Base-by-base conservation (phyloP, 1,284 basidiomycete species). In the Trichosporon faecale region DNA sequence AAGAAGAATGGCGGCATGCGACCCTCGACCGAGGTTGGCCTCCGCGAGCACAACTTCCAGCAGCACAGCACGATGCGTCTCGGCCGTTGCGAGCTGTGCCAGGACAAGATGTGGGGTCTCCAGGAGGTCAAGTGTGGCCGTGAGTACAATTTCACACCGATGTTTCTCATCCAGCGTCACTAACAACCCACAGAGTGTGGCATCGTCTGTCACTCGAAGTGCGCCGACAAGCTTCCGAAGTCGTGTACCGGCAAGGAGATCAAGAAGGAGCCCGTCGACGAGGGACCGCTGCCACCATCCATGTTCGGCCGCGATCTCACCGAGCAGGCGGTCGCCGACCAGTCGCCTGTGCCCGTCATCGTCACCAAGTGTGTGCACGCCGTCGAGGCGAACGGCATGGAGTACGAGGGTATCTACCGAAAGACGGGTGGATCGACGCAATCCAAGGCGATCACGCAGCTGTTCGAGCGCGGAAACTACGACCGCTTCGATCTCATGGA, bases 61-160 rank as follows among this genome's bases (percentile, higher is more conserved):
- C 93, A 92, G 72, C 86, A 94, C 77, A 96, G 91, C 78, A 89
- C 95, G 25, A 86, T 99, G 72, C 88, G 95, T 37, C 92, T 97
- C 69, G 91, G 93, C 18, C 87, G 93, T 61, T 99, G 96, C 80
- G 95, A 98, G 78, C 91, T 96, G 69, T 99, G 96, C 80, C 91
- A 91, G 49, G 97, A 98, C 79, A 99, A 98, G 86, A 91, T 99
- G 90, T 99, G 95, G 95, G 96, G 96, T 5, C 90, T 95, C 46
- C 93, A 95, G 67, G 87, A 88, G 81, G 87, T 94, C 70, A 90
- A 93, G 37, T 99, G 96, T 80, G 88, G 90, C 72, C 86, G 94
- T 94, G 77, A 81, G 91, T 86, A 7, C 35, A n/a, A 5, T 52
- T 21, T 23, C 40, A 11, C 64, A 9, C 5, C 44, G 52, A 25